Evolutionary conservation across 1,284 basidiomycete genomes (phyloP).

Genomic region (Gyrodon tennesseensis): DNA sequence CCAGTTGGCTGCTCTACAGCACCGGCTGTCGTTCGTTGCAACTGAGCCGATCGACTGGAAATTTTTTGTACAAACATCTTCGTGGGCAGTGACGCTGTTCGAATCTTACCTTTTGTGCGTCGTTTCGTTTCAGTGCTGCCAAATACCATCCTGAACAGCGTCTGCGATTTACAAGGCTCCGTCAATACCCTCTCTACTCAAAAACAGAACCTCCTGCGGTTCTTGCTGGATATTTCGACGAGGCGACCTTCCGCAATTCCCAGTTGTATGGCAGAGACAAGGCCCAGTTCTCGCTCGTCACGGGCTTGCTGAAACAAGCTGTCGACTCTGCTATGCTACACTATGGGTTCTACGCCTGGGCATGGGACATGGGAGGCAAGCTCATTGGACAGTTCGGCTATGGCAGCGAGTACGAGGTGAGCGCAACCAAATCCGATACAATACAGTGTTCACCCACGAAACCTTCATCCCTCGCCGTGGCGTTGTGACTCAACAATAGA

Average conservation of each 20-base stretch:
- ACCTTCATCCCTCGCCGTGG: too few relatives aligned
- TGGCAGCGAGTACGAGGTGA: constrained; percentile 65
- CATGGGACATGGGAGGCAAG: constrained; percentile 66
- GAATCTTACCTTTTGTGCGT: constrained; percentile 80
- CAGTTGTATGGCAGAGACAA: constrained; percentile 93
- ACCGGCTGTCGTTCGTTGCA: constrained; percentile 58
- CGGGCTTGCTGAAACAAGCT: constrained; percentile 70
- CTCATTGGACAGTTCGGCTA: constrained; percentile 59
- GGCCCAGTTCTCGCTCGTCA: constrained; percentile 78
- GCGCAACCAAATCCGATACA: not conserved
- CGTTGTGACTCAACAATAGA: constrained; percentile 38
- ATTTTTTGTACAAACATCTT: constrained; percentile 67
- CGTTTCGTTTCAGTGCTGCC: constrained; percentile 13
- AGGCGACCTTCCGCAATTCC: constrained; percentile 81
- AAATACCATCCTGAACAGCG: not conserved
- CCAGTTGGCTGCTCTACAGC: constrained; percentile 57
- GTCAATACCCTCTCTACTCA: constrained; percentile 84
- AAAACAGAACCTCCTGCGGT: constrained; percentile 75
- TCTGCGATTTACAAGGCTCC: constrained; percentile 52
- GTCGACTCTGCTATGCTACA: constrained; percentile 73
- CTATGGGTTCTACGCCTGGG: constrained; percentile 76
- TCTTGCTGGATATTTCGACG: constrained; percentile 70
- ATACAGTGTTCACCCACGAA: not conserved
- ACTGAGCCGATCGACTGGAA: constrained; percentile 69
- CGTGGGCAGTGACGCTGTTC: constrained; percentile 78